Evolutionary conservation across 345 rosid species (phyloP), one percentile per base, ranked within the genome.

Genomic region (Salix arbutifolia): DNA sequence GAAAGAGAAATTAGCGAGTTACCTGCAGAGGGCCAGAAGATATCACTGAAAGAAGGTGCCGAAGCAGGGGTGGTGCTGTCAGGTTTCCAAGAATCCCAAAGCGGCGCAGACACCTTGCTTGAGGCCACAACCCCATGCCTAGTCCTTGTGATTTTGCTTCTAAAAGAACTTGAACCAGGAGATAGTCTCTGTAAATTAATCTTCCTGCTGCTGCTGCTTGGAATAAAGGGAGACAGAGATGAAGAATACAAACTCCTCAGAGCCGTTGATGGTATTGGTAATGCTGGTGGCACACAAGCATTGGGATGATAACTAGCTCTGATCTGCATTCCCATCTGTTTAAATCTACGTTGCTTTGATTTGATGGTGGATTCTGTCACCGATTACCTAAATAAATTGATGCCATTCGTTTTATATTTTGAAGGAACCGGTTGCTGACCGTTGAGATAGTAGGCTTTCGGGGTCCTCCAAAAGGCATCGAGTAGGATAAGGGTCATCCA

Each of bases 21-120:
- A 90, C 97, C 98, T 80, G 98, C 96, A 70, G 98, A 88, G n/a
- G 98, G 98, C 98, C 98, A 94, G 68, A 92, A 73, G 84, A 90
- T 77, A 73, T 94, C 98, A 73, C 98, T 94, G 74, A 92, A 73
- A n/a, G 88, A 74, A 19, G 88, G 79, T 44, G 85, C 44, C 62
- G 90, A 70, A 64, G 89, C 81, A 71, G 71, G 52, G 50, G 76
- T 72, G 50, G 76, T 72, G 77, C 84, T 84, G 66, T 88, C 87
- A 17, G 98, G 98, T 67, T 82, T 90, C 98, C 94, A 94, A 3
- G 89, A 79, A 5, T 89, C 98, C 94, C 95, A 89, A 23, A 77
- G 65, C 2, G 92, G 88, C 0, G 91, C 70, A 23, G 86, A 82
- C 66, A 72, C 85, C 69, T 86, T 87, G 76, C 69, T 64, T 7